Conservation (phyloP, 192 early-diverging fungal genomes). For the Mortierella alpina region DNA sequence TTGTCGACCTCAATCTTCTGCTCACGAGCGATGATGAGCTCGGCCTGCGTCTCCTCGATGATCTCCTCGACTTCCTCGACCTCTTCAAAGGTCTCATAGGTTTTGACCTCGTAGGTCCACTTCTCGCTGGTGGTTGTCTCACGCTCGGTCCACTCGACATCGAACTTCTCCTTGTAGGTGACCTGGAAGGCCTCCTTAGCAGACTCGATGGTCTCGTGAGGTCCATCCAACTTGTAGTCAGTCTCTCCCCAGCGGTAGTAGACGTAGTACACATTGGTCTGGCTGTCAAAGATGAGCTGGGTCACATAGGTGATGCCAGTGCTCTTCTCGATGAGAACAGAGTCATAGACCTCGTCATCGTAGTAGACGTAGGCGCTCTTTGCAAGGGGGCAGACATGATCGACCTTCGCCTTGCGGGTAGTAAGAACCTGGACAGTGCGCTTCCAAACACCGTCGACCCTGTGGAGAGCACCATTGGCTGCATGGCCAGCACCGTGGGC, state of each 20-base stretch:
- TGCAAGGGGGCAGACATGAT: constrained; percentile 11
- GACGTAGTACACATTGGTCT: too few species aligned
- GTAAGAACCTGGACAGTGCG: constrained; percentile 31
- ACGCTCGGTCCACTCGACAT: constrained; percentile 25
- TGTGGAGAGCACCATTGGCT: neutral
- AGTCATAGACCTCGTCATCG: constrained; percentile 24
- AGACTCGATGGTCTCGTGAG: constrained; percentile 26
- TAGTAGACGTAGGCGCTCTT: constrained; percentile 32
- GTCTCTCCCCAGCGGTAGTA: constrained; percentile 36
- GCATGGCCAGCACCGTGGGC: constrained; percentile 19
- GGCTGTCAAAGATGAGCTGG: constrained; percentile 15
- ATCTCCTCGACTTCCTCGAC: constrained; percentile 36
- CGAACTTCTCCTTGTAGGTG: constrained; percentile 28
- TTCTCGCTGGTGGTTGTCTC: constrained; percentile 20
- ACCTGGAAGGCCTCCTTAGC: constrained; percentile 38
- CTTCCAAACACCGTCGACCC: constrained; percentile 36
- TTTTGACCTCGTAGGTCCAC: too few species aligned
- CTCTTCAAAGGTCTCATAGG: constrained; percentile 36
- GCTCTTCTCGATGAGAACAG: constrained; percentile 21
- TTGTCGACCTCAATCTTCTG: constrained; percentile 13
- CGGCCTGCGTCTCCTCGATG: constrained; percentile 32
- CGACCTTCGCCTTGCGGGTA: constrained; percentile 37
- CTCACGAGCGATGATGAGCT: constrained; percentile 22
- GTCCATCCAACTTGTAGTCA: constrained; percentile 42
- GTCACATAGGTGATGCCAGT: constrained; percentile 33